These are phyloP conservation scores for Mytilinidion resinicola DNA, from an alignment of 495 filamentous ascomycete species.

Conservation along the genomic window DNA sequence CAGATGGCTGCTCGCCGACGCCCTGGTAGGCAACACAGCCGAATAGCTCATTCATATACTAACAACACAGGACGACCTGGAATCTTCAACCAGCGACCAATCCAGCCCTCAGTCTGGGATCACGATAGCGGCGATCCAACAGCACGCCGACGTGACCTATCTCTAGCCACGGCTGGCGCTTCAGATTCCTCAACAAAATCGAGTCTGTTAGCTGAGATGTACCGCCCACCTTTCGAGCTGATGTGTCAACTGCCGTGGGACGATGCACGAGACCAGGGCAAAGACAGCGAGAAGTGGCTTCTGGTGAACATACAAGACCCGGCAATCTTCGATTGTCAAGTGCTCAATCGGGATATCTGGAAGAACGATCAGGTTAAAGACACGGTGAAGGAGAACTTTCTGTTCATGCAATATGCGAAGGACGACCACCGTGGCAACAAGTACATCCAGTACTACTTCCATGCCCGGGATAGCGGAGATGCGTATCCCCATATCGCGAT, in stretches of 20 bases:
- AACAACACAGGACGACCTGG: constrained; percentile 49
- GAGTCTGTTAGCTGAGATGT: constrained; percentile 77
- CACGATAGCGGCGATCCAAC: constrained; percentile 43
- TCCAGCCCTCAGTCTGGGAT: constrained; percentile 64
- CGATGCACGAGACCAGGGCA: constrained; percentile 72
- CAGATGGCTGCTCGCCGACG: constrained; percentile 54
- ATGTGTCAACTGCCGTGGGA: constrained; percentile 73
- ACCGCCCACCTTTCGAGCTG: constrained; percentile 81
- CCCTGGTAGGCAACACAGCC: constrained; percentile 3
- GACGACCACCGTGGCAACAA: constrained; percentile 65
- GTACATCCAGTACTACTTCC: constrained; percentile 89
- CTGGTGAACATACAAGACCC: constrained; percentile 91
- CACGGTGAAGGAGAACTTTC: constrained; percentile 82
- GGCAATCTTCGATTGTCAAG: constrained; percentile 85
- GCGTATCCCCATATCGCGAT: constrained; percentile 94
- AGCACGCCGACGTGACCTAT: constrained; percentile 46
- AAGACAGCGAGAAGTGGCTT: constrained; percentile 84
- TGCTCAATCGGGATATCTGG: constrained; percentile 92
- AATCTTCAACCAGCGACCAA: constrained; percentile 79
- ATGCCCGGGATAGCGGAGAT: constrained; percentile 60
- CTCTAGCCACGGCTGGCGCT: constrained; percentile 64
- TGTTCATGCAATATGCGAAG: constrained; percentile 90
- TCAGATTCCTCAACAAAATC: constrained; percentile 65
- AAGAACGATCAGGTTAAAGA: constrained; percentile 71
- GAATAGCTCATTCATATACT: neutral